A percentile compares a stretch with the other conserved stretches of the same genome.
Conservation (phyloP, 306 rosid genomes). For the Quercus robur region DNA sequence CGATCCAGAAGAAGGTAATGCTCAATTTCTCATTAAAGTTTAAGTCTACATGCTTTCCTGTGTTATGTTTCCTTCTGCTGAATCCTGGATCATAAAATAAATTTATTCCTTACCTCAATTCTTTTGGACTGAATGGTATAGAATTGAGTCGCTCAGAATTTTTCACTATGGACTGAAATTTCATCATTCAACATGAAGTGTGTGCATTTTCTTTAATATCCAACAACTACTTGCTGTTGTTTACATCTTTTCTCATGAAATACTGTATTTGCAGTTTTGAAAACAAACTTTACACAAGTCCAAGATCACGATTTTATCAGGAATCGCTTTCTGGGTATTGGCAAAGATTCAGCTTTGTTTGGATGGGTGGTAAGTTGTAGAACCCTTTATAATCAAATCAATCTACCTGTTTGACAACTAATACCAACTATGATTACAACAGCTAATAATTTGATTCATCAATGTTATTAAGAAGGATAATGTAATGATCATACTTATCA, state of each 20-base stretch:
- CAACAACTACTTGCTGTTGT: too few relatives aligned
- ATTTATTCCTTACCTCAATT: too few relatives aligned
- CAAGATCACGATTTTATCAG: conserved; percentile 28
- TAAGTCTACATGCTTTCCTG: background rate
- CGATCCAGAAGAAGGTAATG: conserved; percentile 25
- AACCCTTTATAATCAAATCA: background rate
- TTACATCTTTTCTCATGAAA: too few relatives aligned
- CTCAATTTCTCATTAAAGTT: background rate
- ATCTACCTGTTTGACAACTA: background rate
- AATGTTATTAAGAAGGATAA: background rate
- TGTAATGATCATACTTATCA: background rate
- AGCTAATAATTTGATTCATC: background rate
- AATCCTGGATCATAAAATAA: too few relatives aligned
- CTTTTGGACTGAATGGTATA: too few relatives aligned
- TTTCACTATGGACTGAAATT: too few relatives aligned
- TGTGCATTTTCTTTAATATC: too few relatives aligned
- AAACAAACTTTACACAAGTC: conserved; percentile 16
- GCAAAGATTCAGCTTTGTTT: conserved; percentile 17
- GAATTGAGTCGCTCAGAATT: too few relatives aligned
- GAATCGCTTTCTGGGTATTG: conserved; percentile 24
- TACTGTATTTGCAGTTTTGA: too few relatives aligned
- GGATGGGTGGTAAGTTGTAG: conserved; percentile 34
- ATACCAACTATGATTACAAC: too few relatives aligned
- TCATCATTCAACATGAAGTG: too few relatives aligned
- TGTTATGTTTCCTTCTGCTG: background rate